These are phyloP conservation scores for Fusarium protoensiforme DNA, from an alignment of 2,329 filamentous ascomycete genomes.

Conservation along the genomic window DNA sequence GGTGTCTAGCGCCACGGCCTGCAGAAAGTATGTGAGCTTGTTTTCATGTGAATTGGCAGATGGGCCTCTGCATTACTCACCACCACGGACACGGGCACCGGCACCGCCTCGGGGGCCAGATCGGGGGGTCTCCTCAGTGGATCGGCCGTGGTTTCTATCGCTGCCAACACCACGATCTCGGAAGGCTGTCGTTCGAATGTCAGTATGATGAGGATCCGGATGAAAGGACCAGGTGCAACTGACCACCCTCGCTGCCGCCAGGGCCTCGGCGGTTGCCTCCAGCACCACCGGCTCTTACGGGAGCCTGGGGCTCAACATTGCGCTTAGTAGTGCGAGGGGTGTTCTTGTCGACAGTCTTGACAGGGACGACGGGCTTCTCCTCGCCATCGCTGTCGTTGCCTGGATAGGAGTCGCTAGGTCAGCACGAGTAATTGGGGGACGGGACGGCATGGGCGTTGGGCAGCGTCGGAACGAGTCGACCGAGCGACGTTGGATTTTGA, in stretches of 20 bases:
- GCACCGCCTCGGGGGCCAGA: slow-evolving; percentile 69
- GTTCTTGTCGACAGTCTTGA: slow-evolving; percentile 90
- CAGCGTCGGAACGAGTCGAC: slow-evolving; percentile 23
- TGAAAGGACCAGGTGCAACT: slow-evolving; percentile 48
- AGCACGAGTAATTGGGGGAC: slow-evolving; percentile 37
- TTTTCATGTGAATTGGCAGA: not conserved
- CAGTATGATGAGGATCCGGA: slow-evolving; percentile 18
- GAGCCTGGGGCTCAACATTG: slow-evolving; percentile 81
- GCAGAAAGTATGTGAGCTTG: slow-evolving; percentile 7
- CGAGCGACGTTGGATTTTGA: slow-evolving; percentile 30
- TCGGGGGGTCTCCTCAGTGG: slow-evolving; percentile 74
- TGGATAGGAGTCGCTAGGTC: slow-evolving; percentile 43
- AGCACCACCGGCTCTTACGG: slow-evolving; percentile 57
- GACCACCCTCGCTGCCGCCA: slow-evolving; percentile 89
- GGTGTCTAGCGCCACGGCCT: slow-evolving; percentile 66
- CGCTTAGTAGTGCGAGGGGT: slow-evolving; percentile 81
- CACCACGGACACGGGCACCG: slow-evolving; percentile 71
- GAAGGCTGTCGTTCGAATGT: slow-evolving; percentile 71
- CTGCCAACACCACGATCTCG: slow-evolving; percentile 87
- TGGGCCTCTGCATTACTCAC: slow-evolving; percentile 50
- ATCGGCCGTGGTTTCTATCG: slow-evolving; percentile 83
- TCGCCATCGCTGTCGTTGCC: slow-evolving; percentile 72
- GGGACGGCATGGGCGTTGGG: slow-evolving; percentile 18
- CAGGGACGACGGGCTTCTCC: slow-evolving; percentile 81
- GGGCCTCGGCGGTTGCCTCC: slow-evolving; percentile 64